phyloP scores from a whole-genome alignment of 2,329 filamentous ascomycete genomes.

The Cercospora beticola region DNA sequence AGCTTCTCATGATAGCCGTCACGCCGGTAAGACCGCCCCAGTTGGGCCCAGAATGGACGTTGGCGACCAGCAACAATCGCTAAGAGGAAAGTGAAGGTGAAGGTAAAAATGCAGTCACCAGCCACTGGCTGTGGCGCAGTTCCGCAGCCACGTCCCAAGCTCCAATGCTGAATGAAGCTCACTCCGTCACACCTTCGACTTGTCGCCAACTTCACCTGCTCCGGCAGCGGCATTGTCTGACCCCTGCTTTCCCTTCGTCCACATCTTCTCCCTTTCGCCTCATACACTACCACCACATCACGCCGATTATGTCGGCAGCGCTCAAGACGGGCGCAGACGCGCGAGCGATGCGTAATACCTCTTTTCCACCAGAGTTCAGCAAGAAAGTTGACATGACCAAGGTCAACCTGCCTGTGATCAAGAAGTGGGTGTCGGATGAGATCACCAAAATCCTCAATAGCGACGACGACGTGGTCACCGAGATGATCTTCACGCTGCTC shows the following conservation, averaged over 20 bases:
- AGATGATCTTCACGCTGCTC: conserved; percentile 69
- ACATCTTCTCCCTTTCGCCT: background rate
- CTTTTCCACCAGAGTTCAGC: conserved; percentile 90
- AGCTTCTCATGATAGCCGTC: background rate
- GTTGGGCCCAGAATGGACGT: background rate
- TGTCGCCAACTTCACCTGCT: conserved; percentile 1
- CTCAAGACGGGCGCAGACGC: conserved; percentile 74
- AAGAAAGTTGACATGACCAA: conserved; percentile 97
- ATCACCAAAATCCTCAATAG: conserved; percentile 85
- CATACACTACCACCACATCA: background rate
- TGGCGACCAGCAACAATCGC: background rate
- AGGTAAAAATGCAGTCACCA: background rate
- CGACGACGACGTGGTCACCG: conserved; percentile 94
- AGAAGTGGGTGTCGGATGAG: conserved; percentile 95
- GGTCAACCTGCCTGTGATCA: conserved; percentile 96
- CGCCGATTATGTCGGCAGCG: conserved; percentile 25
- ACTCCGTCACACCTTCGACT: background rate
- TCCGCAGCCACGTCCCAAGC: background rate
- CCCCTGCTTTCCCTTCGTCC: background rate
- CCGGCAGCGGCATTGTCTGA: background rate
- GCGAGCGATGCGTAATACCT: conserved; percentile 85
- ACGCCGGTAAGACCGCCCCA: background rate
- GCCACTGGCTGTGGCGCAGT: background rate
- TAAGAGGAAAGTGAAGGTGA: background rate
- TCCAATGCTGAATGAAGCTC: background rate